Base-by-base conservation (phyloP, 2,329 filamentous ascomycete species). In the Metarhizium anisopliae region DNA sequence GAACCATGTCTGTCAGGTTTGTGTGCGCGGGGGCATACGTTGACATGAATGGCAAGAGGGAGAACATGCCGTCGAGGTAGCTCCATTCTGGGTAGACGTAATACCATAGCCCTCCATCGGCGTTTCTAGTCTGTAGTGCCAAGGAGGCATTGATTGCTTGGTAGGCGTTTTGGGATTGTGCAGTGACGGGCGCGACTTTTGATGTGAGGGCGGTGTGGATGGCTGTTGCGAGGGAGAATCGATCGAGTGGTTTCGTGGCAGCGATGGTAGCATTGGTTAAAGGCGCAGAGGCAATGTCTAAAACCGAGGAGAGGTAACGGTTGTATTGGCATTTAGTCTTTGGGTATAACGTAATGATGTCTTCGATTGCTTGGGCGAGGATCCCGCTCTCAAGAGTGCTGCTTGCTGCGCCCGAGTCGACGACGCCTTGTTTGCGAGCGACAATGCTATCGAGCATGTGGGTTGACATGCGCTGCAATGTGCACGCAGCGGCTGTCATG, bases 31-130 rank as follows among this genome's bases (percentile, higher is more conserved):
- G 56, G 8, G 58, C 47, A 6, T 25, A 25, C 32, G 6, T 7
- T 7, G 63, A 61, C 59, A 61, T 63, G 60, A 76, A 80, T 0
- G 77, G 73, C 7, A 72, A 67, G 10, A 76, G 67, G 0, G 75
- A 77, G 67, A 73, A 79, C 72, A 80, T 77, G 56, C 77, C 78
- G 59, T 82, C 78, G 3, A 79, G 67, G 59, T 80, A 81, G 61
- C 74, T 77, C 71, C 77, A 77, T 54, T 80, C 67, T 1, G 76
- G 76, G 58, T 81, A 80, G 1, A 64, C 61, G 54, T 60, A 72
- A 53, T 72, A 73, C 70, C 70, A 72, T 3, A 72, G 55, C 0
- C 71, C 69, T 35, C 67, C 65, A 54, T 66, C 66, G 6, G 61
- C 45, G 57, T 68, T 73, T n/a, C 68, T 66, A 13, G 7, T 11